Evolutionary conservation across 345 rosid species (phyloP), one percentile per base, ranked within the genome.

Genomic region (Adansonia digitata): DNA sequence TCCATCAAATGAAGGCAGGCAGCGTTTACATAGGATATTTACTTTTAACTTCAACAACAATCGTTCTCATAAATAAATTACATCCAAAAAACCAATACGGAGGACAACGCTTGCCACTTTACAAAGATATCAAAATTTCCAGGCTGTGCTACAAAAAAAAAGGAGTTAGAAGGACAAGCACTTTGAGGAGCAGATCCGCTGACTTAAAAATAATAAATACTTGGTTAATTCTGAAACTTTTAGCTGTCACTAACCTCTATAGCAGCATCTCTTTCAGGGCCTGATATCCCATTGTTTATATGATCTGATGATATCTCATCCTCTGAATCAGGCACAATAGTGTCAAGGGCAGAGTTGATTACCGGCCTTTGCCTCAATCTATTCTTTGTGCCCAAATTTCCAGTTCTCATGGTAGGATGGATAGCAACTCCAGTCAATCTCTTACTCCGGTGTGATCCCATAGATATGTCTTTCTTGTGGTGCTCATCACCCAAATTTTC

Each of bases 351-450:
- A 69, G 90, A 82, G 86, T 85, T 89, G 37, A 77, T 79, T 1
- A 74, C 77, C 27, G 88, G 82, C 76, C 94, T 87, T 75, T 89
- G 93, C 80, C 94, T 84, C 81, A 82, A 64, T 73, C 82, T 81
- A 49, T 79, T 85, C 81, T 81, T 87, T 31, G 84, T 64, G 63
- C 80, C 78, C 72, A 77, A 46, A 76, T 69, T 84, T 75, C 76
- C 68, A 18, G 78, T 78, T 81, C 83, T 82, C 43, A 26, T 60
- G 27, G 2, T 84, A 46, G 73, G 77, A 69, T 69, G 79, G 66
- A 42, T 45, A 65, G 77, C 51, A 39, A 8, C 77, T 70, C 81
- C 82, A 29, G 86, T 81, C 71, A 82, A 71, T 74, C 86, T 83
- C 59, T 57, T 65, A 62, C 84, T 83, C 79, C 77, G 51, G 31